phyloP scores from a whole-genome alignment of 2,329 filamentous ascomycete genomes.

The Cladophialophora yegresii region DNA sequence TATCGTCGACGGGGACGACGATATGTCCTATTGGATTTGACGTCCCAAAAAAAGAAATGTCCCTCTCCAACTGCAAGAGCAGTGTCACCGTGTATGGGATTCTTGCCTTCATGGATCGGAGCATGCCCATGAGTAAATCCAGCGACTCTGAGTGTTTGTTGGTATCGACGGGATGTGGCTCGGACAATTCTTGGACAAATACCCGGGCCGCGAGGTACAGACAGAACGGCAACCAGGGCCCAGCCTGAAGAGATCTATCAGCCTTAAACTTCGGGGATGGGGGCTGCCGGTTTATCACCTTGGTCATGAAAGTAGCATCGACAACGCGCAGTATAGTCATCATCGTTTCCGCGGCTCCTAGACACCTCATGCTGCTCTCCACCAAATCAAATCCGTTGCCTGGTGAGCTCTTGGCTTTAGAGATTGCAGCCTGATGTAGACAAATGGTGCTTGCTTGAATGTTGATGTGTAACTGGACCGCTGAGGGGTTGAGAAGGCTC shows the following conservation, averaged over 20 bases:
- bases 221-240: conserved; percentile 13
- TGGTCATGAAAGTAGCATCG: background rate
- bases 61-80: conserved; percentile 9
- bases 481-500: background rate
- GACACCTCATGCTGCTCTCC: conserved; percentile 4
- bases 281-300: background rate
- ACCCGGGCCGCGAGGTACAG: conserved; percentile 14
- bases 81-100: conserved; percentile 3
- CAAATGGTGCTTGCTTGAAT: conserved; percentile 16
- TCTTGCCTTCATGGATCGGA: conserved; percentile 5
- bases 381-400: background rate
- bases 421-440: conserved; percentile 11
- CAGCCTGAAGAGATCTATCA: background rate
- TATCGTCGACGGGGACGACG: conserved; percentile 4
- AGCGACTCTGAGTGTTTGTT: conserved; percentile 3
- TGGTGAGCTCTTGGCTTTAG: background rate
- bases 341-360: conserved; percentile 10
- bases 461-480: conserved; percentile 12
- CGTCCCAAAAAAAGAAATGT: conserved; percentile 6
- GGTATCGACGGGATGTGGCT: background rate
- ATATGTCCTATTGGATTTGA: conserved; percentile 15
- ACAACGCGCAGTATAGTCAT: conserved; percentile 14
- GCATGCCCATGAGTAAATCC: conserved; percentile 3
- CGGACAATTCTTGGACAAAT: conserved; percentile 5
- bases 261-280: background rate